Evolutionary conservation across 768 basidiomycete genomes (phyloP).

Genomic region (Kwoniella sp.): DNA sequence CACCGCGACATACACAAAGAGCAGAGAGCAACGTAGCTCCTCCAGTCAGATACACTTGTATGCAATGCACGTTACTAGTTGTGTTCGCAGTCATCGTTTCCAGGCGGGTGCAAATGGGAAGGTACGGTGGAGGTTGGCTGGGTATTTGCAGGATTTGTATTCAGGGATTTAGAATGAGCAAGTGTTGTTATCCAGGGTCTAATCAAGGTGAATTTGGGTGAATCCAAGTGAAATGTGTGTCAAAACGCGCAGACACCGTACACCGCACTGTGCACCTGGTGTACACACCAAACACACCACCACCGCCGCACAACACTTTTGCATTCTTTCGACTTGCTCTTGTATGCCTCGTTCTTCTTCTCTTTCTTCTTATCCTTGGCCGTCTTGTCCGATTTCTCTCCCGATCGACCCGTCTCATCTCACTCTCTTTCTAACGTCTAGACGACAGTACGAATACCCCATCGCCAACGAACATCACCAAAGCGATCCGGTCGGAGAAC

Average conservation of each 20-base stretch:
- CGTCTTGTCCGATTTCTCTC: neutral
- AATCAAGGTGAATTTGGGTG: slow-evolving; percentile 1
- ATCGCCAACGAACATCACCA: neutral
- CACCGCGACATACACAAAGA: neutral
- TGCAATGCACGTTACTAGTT: neutral
- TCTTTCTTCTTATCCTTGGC: neutral
- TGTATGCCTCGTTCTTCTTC: neutral
- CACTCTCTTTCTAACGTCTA: slow-evolving; percentile 17
- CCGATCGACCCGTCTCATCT: neutral
- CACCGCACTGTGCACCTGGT: neutral
- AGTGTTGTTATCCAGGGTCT: neutral
- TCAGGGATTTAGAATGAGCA: slow-evolving; percentile 1
- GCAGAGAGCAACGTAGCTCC: neutral
- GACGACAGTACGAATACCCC: slow-evolving; percentile 10
- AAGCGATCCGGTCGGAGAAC: neutral
- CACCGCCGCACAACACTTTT: slow-evolving; percentile 2
- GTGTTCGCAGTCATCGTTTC: too few species aligned
- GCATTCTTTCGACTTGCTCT: slow-evolving; percentile 12
- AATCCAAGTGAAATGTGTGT: neutral
- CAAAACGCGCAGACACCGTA: neutral
- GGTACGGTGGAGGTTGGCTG: too few species aligned
- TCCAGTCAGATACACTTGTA: neutral
- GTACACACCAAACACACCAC: slow-evolving; percentile 6
- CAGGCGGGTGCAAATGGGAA: neutral
- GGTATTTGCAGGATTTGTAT: neutral